Evolutionary conservation across 108 stramenopile species (phyloP).

Genomic region (Skeletonema tropicum): DNA sequence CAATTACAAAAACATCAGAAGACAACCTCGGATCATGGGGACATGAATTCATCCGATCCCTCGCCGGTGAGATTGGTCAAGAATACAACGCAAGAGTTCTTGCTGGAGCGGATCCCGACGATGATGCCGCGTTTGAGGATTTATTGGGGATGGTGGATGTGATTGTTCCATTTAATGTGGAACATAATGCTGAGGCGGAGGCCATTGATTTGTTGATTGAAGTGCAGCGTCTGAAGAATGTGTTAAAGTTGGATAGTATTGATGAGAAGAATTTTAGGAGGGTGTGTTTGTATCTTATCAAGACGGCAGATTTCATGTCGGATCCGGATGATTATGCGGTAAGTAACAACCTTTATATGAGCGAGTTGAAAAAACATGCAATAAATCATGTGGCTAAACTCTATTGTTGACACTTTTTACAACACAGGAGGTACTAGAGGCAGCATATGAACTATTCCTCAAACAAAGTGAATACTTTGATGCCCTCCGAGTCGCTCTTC

Average conservation of each 20-base stretch:
- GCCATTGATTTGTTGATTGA: slow-evolving; percentile 98
- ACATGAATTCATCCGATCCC: slow-evolving; percentile 95
- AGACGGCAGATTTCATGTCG: slow-evolving; percentile 94
- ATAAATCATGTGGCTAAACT: background rate
- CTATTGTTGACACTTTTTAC: background rate
- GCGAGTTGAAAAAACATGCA: background rate
- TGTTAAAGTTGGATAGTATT: slow-evolving; percentile 78
- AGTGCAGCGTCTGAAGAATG: slow-evolving; percentile 87
- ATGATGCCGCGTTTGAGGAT: slow-evolving; percentile 77
- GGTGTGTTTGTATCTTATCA: slow-evolving; percentile 96
- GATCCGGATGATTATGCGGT: slow-evolving; percentile 92
- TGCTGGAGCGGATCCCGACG: slow-evolving; percentile 73
- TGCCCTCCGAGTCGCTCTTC: slow-evolving; percentile 93
- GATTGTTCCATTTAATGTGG: slow-evolving; percentile 97
- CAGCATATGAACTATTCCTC: slow-evolving; percentile 89
- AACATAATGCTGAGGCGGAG: slow-evolving; percentile 98
- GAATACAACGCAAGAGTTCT: slow-evolving; percentile 91
- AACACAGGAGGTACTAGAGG: slow-evolving; percentile 84
- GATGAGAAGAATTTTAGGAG: slow-evolving; percentile 95
- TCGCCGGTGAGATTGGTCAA: slow-evolving; percentile 97
- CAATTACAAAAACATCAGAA: slow-evolving; percentile 52
- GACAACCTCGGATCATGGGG: slow-evolving; percentile 96
- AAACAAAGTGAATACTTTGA: slow-evolving; percentile 87
- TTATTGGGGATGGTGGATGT: slow-evolving; percentile 92
- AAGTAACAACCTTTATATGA: slow-evolving; percentile 26